Evolutionary conservation across 2,329 filamentous ascomycete species (phyloP), one percentile per base, ranked within the genome.

Genomic region (Mollisiaceae sp.): DNA sequence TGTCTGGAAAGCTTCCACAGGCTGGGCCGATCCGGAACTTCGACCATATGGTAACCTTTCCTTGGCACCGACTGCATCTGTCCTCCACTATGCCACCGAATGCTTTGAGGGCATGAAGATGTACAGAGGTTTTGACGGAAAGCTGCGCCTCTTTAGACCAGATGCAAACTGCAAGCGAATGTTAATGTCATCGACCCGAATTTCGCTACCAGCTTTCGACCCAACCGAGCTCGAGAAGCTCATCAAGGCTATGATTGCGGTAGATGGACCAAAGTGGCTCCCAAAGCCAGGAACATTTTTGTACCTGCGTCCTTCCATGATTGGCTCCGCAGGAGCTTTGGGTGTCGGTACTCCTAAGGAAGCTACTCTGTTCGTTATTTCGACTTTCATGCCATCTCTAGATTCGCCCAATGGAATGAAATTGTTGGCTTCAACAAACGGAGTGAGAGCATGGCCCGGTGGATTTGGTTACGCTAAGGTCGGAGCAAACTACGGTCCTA

Each of bases 401-500:
- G 84, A 87, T 71, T 69, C 78, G 14, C 70, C 76, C 0, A 84
- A 83, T 39, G 87, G 87, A 69, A 84, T 96, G 83, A 89, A 86
- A 73, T 86, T 97, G 55, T 86, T 94, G 75, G 94, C 93, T 0
- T 91, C 87, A 55, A 86, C 87, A 63, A 88, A 94, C 70, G 92
- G 97, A 77, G 89, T 97, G 65, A 90, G 94, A 70, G 93, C 94
- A 14, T 97, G 94, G 94, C 93, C 92, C 22, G 94, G 94, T 67
- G 94, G 94, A 11, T 97, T 96, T 77, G 94, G 94, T 0, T 94
- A 91, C 75, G 93, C 93, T 67, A 97, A 97, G 80, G 86, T 97
- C 39, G 94, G 94, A 62, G 94, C 94, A 67, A 97, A 97, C 82
- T 97, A 97, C 78, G 94, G 94, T 0, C 94, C 94, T 20, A 89